Conservation (phyloP, 2,329 filamentous ascomycete species). For the Exophiala phaeomuriformis region DNA sequence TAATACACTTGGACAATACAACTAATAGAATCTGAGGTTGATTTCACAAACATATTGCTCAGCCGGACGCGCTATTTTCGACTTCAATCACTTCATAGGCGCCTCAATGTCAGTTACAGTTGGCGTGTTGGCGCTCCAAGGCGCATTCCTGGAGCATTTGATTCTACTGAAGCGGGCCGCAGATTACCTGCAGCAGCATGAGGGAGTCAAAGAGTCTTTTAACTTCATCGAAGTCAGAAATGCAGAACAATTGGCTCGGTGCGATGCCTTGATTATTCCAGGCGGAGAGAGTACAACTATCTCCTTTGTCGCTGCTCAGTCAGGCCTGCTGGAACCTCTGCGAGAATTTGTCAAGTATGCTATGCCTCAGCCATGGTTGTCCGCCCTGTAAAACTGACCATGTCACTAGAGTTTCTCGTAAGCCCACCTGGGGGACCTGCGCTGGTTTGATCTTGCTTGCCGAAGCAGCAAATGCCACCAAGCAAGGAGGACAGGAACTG, state of each 20-base stretch:
- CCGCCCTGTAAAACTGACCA: constrained; percentile 12
- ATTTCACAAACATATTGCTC: not conserved
- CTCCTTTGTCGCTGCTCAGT: constrained; percentile 75
- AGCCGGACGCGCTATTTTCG: no score
- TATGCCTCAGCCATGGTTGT: not conserved
- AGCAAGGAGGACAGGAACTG: constrained; percentile 84
- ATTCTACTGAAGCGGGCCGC: constrained; percentile 65
- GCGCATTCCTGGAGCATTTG: constrained; percentile 85
- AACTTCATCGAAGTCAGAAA: constrained; percentile 74
- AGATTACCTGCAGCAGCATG: constrained; percentile 35
- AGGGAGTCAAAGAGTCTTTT: constrained; percentile 38
- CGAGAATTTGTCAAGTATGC: constrained; percentile 81
- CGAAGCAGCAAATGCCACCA: constrained; percentile 78
- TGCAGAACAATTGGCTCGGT: constrained; percentile 58
- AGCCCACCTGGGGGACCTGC: constrained; percentile 92
- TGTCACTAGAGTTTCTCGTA: constrained; percentile 56
- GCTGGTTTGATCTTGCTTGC: constrained; percentile 88
- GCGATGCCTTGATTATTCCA: constrained; percentile 80
- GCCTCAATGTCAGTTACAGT: constrained; percentile 41
- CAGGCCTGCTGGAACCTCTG: constrained; percentile 73
- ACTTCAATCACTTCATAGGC: not conserved
- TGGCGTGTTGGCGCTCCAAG: constrained; percentile 71
- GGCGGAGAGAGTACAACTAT: constrained; percentile 95
- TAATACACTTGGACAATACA: no score
- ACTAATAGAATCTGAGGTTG: constrained; percentile 1